Conservation (phyloP, 352 stramenopile genomes). For the Phytophthora citricola region DNA sequence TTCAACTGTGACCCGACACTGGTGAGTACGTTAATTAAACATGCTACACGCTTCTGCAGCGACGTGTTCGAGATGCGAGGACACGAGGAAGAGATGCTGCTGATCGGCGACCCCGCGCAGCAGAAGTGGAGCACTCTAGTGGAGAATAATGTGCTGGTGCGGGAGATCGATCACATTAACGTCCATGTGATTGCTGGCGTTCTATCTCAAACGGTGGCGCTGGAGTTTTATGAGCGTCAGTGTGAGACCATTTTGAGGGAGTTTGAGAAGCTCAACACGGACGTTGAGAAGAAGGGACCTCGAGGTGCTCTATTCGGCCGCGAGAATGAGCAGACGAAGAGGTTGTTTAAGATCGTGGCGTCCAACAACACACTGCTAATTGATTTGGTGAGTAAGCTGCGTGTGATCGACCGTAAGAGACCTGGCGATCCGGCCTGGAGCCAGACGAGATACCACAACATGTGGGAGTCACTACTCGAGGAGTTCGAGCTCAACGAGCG, state of each 20-base stretch:
- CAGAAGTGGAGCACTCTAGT: slow-evolving; percentile 84
- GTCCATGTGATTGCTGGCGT: slow-evolving; percentile 95
- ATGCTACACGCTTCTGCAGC: slow-evolving; percentile 77
- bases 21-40: slow-evolving; percentile 75
- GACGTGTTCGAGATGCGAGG: slow-evolving; percentile 82
- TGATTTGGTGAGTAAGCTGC: slow-evolving; percentile 96
- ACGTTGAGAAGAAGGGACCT: slow-evolving; percentile 80
- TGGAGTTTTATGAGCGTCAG: slow-evolving; percentile 96
- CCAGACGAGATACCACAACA: slow-evolving; percentile 94
- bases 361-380: slow-evolving; percentile 97
- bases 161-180: slow-evolving; percentile 85
- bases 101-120: slow-evolving; percentile 70
- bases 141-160: slow-evolving; percentile 85
- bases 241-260: slow-evolving; percentile 95
- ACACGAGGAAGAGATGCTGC: slow-evolving; percentile 82
- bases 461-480: slow-evolving; percentile 88
- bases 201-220: slow-evolving; percentile 95
- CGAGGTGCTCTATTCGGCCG: slow-evolving; percentile 76
- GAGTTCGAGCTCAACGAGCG: slow-evolving; percentile 95
- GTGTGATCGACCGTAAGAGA: slow-evolving; percentile 94
- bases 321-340: slow-evolving; percentile 80
- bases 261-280: slow-evolving; percentile 95
- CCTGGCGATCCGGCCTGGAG: slow-evolving; percentile 95
- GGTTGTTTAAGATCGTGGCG: slow-evolving; percentile 92
- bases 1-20: slow-evolving; percentile 90